Conservation (phyloP, 2,329 filamentous ascomycete species). For the Daldinia sp. region DNA sequence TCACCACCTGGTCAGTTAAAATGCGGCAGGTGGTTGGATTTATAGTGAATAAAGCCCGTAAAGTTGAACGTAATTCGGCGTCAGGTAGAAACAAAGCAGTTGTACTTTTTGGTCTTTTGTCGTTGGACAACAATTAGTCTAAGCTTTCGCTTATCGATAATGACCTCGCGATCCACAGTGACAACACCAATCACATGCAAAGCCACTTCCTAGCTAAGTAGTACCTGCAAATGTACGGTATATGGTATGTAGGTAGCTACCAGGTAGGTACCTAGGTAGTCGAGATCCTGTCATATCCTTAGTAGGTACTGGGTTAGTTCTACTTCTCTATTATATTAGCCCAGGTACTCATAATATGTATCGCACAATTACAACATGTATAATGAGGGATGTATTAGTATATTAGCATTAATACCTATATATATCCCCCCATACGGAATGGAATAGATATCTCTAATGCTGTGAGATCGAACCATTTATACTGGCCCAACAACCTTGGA, state of each 20-base stretch:
- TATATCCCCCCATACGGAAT: neutral
- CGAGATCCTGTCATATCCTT: too few species aligned
- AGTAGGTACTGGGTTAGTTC: too few species aligned
- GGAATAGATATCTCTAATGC: neutral
- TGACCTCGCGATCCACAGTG: slow-evolving; percentile 1
- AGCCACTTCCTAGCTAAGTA: slow-evolving; percentile 9
- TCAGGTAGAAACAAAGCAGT: slow-evolving; percentile 1
- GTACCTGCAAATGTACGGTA: too few species aligned
- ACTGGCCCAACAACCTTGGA: neutral
- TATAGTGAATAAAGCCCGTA: neutral
- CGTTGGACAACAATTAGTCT: slow-evolving; percentile 12
- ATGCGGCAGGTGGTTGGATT: neutral
- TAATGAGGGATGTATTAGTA: neutral
- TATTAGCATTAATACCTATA: neutral
- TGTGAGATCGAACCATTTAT: neutral
- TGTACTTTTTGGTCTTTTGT: slow-evolving; percentile 20
- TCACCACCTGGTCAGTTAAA: neutral
- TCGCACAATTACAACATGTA: neutral
- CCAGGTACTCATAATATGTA: too few species aligned
- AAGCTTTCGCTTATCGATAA: slow-evolving; percentile 38
- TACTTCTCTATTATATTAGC: too few species aligned
- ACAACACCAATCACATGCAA: slow-evolving; percentile 38
- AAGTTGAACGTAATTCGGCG: slow-evolving; percentile 1
- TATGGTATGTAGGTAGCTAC: too few species aligned
- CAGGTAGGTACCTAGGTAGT: too few species aligned